Conservation (phyloP, 2,329 filamentous ascomycete genomes). For the Penicillium occitanis region DNA sequence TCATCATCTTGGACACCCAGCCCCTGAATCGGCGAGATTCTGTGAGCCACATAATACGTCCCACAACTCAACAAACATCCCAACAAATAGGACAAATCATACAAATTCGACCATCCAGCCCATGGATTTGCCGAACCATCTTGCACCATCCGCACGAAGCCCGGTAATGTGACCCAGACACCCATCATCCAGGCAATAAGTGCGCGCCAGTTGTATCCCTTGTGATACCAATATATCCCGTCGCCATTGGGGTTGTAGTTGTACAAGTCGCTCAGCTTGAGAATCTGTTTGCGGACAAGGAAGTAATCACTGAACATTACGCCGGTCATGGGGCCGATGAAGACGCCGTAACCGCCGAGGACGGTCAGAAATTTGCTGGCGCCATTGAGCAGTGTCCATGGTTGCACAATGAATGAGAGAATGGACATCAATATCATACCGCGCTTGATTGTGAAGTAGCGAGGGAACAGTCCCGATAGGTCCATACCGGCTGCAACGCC, state of each 20-base stretch:
- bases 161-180: slow-evolving; percentile 7
- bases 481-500: slow-evolving; percentile 12
- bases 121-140: background rate
- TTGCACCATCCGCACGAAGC: background rate
- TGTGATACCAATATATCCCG: slow-evolving; percentile 7
- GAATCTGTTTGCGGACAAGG: slow-evolving; percentile 6
- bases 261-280: slow-evolving; percentile 15
- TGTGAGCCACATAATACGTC: background rate
- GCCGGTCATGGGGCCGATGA: slow-evolving; percentile 7
- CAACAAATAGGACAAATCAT: slow-evolving; percentile 11
- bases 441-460: slow-evolving; percentile 15
- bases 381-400: slow-evolving; percentile 12
- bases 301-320: slow-evolving; percentile 16
- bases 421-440: slow-evolving; percentile 16
- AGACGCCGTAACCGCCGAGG: slow-evolving; percentile 12
- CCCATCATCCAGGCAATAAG: slow-evolving; percentile 13
- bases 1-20: slow-evolving; percentile 4
- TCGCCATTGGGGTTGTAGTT: background rate
- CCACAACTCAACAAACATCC: background rate
- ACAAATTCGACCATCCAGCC: slow-evolving; percentile 12
- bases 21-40: background rate
- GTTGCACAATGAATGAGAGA: slow-evolving; percentile 11
- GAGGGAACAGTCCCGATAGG: slow-evolving; percentile 14
- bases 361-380: slow-evolving; percentile 12
- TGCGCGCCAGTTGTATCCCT: slow-evolving; percentile 16